Conservation (phyloP, 2,329 filamentous ascomycete species). For the Aspergillus hiratsukae region DNA sequence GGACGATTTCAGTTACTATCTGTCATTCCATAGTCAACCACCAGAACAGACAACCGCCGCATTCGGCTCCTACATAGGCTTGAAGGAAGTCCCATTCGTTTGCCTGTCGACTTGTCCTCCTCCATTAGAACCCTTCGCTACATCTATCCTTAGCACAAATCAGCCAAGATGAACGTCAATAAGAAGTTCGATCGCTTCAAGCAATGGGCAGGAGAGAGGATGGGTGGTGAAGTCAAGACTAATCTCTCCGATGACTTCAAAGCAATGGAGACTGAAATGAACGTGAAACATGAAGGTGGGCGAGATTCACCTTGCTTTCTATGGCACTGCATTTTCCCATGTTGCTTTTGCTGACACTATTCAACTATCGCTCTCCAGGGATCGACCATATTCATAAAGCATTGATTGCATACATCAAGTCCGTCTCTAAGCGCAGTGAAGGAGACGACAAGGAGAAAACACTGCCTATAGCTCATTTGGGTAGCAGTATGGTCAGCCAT, state of each 20-base stretch:
- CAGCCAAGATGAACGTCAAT: slow-evolving; percentile 57
- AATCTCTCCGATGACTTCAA: slow-evolving; percentile 87
- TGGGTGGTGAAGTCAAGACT: slow-evolving; percentile 87
- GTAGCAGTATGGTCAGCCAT: slow-evolving; percentile 79
- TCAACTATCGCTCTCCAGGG: slow-evolving; percentile 49
- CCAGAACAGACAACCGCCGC: not conserved
- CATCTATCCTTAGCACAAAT: not conserved
- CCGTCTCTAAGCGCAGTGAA: slow-evolving; percentile 77
- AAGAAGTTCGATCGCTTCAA: slow-evolving; percentile 95
- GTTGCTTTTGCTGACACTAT: slow-evolving; percentile 11
- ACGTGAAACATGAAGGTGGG: slow-evolving; percentile 77
- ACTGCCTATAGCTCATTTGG: slow-evolving; percentile 72
- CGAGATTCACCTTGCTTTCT: not conserved
- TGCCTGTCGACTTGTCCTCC: slow-evolving; percentile 3
- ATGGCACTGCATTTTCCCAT: not conserved
- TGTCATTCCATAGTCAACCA: not conserved
- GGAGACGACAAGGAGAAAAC: slow-evolving; percentile 84
- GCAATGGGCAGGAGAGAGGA: slow-evolving; percentile 97
- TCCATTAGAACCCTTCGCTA: not conserved
- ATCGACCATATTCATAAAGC: slow-evolving; percentile 86
- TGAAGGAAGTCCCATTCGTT: not conserved
- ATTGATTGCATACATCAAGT: slow-evolving; percentile 82
- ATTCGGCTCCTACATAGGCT: not conserved
- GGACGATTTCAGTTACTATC: not conserved
- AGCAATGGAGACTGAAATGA: slow-evolving; percentile 84